phyloP scores from a whole-genome alignment of 148 eudicot species.

The Rhododendron simsii region DNA sequence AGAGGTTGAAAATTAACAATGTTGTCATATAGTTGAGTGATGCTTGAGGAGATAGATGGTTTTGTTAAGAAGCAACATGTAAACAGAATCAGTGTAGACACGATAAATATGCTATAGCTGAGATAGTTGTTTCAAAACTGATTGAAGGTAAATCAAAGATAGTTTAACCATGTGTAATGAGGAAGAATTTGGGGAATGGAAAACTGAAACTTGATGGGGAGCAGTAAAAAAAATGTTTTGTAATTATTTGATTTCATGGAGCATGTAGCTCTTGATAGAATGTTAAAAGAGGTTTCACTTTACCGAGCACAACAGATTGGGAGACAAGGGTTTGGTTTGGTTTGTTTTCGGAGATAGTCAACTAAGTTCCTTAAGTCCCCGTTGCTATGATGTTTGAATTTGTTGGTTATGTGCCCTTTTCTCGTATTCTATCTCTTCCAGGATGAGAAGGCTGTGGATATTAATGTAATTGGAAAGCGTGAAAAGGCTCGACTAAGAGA shows the following conservation, averaged over 20 bases:
- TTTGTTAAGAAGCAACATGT: not conserved
- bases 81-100: not conserved
- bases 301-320: not conserved
- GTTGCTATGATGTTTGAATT: not conserved
- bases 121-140: not conserved
- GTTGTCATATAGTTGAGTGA: not conserved
- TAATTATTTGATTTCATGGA: not conserved
- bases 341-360: not conserved
- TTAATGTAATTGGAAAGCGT: constrained; percentile 56
- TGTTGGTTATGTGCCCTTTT: not conserved
- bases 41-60: not conserved
- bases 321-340: not conserved
- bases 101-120: not conserved
- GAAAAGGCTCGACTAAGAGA: constrained; percentile 77
- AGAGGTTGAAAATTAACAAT: not conserved
- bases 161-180: not conserved
- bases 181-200: not conserved
- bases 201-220: not conserved
- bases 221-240: not conserved
- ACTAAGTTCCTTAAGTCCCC: not conserved
- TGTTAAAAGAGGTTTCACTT: not conserved
- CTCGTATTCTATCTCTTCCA: constrained; percentile 13
- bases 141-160: not conserved
- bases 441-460: constrained; percentile 45
- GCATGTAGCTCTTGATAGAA: not conserved